These are phyloP conservation scores for Drosera spatulata DNA, from an alignment of 179 eudicot genomes.

Conservation along the genomic window DNA sequence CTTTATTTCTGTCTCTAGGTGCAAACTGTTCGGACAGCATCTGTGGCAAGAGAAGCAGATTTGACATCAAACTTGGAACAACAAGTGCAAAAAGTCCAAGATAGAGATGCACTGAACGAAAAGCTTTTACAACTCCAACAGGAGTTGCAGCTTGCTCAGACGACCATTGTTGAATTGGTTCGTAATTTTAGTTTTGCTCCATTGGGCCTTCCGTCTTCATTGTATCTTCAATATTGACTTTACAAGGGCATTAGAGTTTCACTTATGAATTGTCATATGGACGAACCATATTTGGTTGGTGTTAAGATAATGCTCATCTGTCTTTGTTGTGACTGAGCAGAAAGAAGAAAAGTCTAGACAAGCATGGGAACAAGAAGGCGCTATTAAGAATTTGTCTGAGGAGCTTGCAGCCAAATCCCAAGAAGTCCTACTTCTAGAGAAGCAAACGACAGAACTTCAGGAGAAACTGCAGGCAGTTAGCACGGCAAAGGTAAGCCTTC, in stretches of 20 bases:
- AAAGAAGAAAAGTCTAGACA: background rate
- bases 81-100: slow-evolving; percentile 26
- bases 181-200: background rate
- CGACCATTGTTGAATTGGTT: slow-evolving; percentile 26
- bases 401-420: background rate
- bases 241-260: background rate
- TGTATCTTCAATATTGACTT: background rate
- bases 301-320: too few relatives aligned
- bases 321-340: background rate
- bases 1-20: slow-evolving; percentile 11
- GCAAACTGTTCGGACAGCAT: slow-evolving; percentile 13
- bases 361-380: background rate
- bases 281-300: too few relatives aligned
- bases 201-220: background rate
- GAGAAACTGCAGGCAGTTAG: background rate
- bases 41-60: slow-evolving; percentile 29
- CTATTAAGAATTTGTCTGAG: background rate
- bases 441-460: background rate
- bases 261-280: background rate
- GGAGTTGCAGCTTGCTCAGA: slow-evolving; percentile 25
- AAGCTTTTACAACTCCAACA: slow-evolving; percentile 24
- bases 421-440: background rate
- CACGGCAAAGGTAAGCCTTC: background rate
- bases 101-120: slow-evolving; percentile 15
- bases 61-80: slow-evolving; percentile 25